phyloP scores from a whole-genome alignment of 345 rosid genomes.

The Syzygium jambos region DNA sequence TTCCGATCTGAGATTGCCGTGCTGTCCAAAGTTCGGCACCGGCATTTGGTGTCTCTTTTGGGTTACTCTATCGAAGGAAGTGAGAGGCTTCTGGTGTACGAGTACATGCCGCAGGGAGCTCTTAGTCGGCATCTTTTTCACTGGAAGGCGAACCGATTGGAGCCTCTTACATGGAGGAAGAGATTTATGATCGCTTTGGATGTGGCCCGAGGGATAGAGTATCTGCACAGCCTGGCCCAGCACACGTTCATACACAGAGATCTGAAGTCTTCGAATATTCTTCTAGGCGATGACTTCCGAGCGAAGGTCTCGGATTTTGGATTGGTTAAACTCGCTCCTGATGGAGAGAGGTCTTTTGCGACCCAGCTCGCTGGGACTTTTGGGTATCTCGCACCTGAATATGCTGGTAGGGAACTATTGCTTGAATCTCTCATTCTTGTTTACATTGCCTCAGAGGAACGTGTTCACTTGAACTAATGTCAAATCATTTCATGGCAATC shows the following conservation, averaged over 20 bases:
- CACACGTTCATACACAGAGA: constrained; percentile 49
- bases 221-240: constrained; percentile 38
- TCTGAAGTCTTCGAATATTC: constrained; percentile 53
- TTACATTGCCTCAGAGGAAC: neutral
- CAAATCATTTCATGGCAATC: neutral
- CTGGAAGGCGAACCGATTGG: constrained; percentile 20
- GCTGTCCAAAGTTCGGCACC: constrained; percentile 39
- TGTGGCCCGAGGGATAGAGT: constrained; percentile 54
- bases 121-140: constrained; percentile 42
- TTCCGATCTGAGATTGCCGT: constrained; percentile 40
- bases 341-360: constrained; percentile 34
- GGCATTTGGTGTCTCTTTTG: constrained; percentile 40
- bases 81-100: constrained; percentile 47
- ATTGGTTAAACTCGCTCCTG: constrained; percentile 42
- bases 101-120: constrained; percentile 46
- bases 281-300: constrained; percentile 33
- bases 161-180: constrained; percentile 40
- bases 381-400: constrained; percentile 60
- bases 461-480: neutral
- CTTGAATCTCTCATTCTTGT: neutral
- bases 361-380: constrained; percentile 53
- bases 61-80: constrained; percentile 31
- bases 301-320: constrained; percentile 59
- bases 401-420: constrained; percentile 29
- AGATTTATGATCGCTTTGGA: constrained; percentile 41